Percentiles rank a stretch among this genome's conserved stretches.
Conservation (phyloP, 2,329 filamentous ascomycete species). For the Botrytis galanthina region DNA sequence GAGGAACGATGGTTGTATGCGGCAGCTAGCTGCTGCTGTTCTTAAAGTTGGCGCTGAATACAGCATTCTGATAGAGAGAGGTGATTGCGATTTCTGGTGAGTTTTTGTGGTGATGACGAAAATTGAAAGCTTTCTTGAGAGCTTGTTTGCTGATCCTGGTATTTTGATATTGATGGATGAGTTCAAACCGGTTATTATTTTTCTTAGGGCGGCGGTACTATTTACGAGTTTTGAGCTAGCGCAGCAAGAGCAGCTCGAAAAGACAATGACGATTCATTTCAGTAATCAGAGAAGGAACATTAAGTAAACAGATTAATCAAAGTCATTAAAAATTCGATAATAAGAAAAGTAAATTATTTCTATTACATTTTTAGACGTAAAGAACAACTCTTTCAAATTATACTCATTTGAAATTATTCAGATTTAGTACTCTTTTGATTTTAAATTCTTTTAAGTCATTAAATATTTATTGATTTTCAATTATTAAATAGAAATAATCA, state of each 20-base stretch:
- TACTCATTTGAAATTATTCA: background rate
- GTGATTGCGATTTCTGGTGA: background rate
- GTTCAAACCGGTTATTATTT: background rate
- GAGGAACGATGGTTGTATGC: constrained; percentile 35
- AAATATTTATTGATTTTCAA: background rate
- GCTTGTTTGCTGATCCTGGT: constrained; percentile 9
- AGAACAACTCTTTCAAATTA: accelerated
- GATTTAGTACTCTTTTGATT: too few species aligned
- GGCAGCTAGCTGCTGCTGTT: constrained; percentile 36
- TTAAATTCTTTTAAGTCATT: accelerated
- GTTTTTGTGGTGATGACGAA: constrained; percentile 19
- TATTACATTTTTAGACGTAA: background rate
- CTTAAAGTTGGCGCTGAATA: constrained; percentile 35
- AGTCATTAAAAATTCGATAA: background rate
- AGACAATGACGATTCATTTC: background rate
- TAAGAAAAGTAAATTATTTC: background rate
- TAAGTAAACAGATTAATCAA: background rate
- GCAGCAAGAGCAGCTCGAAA: background rate
- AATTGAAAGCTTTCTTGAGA: background rate
- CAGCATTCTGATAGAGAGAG: constrained; percentile 33
- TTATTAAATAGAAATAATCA: background rate
- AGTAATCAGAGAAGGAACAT: background rate
- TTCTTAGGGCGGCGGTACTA: constrained; percentile 9
- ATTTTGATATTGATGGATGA: background rate
- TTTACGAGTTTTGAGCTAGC: background rate